Base-by-base conservation (phyloP, 805 yeast genomes). In the Naumovozyma castellii region DNA sequence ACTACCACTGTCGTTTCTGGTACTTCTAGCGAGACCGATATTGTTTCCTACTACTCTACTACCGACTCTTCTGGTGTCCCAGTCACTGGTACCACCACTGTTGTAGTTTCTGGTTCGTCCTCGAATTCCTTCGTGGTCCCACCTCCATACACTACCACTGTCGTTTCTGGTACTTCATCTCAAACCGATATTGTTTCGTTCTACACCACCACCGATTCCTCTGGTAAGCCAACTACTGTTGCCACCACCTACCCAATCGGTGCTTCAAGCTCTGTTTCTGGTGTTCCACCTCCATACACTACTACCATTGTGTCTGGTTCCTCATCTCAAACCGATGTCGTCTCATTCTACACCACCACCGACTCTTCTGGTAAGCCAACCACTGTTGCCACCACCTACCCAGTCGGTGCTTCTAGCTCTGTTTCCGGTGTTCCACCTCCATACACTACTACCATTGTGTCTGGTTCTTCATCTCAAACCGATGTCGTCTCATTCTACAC, bases 101-200 rank as follows among this genome's bases (percentile, higher is more conserved):
- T n/a, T n/a, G n/a, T n/a, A n/a, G 32, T 29, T 13, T 29, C 32
- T 29, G 32, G 32, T 12, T 29, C 32, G n/a, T n/a, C n/a, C n/a
- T n/a, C n/a, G n/a, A n/a, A n/a, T n/a, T n/a, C n/a, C n/a, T n/a
- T n/a, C n/a, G n/a, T 22, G 9, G 10, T 22, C 27, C 27, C 10
- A 22, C 27, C 10, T 22, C 27, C 27, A 6, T 22, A 22, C 27
- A 22, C 9, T 22, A 22, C 32, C 15, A 5, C 14, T 8, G 32
- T 29, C 15, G 32, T 13, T 13, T n/a, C 32, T 12, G 13, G 15
- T 12, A 5, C 14, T 5, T 29, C 13, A 5, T 5, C 14, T n/a
- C 5, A 6, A 5, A 5, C 14, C 14, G 15, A n/a, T 8, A 5
- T 13, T 29, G 13, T 14, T n/a, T 29, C 13, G 5, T 6, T 5